Evolutionary conservation across 2,329 filamentous ascomycete species (phyloP), one percentile per base, ranked within the genome.

Genomic region (Decorospora gaudefroyi): DNA sequence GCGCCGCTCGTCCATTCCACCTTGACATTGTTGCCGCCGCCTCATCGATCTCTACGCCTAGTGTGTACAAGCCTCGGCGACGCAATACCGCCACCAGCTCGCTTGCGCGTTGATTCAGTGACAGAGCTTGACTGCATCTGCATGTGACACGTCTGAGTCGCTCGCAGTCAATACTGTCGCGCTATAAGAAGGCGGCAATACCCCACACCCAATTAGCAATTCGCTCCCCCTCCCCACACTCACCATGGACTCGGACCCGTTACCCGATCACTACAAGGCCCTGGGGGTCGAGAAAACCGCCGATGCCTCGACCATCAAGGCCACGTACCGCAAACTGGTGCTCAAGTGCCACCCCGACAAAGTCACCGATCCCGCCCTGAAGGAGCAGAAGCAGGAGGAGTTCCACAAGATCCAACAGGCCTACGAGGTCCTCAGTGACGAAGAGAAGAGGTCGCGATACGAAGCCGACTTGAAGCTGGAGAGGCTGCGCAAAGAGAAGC

Each of bases 341-440:
- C 81, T 96, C 58, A 90, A 88, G 70, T 91, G 87, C 66, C 91
- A 96, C 60, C 91, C 91, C 22, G 91, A 96, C 77, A 95, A 96
- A 74, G 83, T 95, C 51, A 85, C 90, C 56, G 83, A 95, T 62
- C 83, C 86, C 39, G 76, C 82, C 11, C 76, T 87, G 61, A 95
- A 93, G 72, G 82, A 83, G 46, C 76, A 83, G 59, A 95, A 91
- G 70, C 84, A 88, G 59, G 85, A 90, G 59, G 86, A 95, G 71
- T 99, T 97, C 64, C 90, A 96, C 72, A 85, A 84, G 67, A 88
- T 97, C 22, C 91, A 96, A 70, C 83, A 91, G 61, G 91, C 93
- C 36, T 99, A 96, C 72, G 93, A 97, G 72, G 78, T 93, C 19
- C 81, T 99, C 49, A 88, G 83, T 62, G 86, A 96, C 65, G 87